These are phyloP conservation scores for Cercospora canescens DNA, from an alignment of 2,329 filamentous ascomycete species.

Conservation along the genomic window DNA sequence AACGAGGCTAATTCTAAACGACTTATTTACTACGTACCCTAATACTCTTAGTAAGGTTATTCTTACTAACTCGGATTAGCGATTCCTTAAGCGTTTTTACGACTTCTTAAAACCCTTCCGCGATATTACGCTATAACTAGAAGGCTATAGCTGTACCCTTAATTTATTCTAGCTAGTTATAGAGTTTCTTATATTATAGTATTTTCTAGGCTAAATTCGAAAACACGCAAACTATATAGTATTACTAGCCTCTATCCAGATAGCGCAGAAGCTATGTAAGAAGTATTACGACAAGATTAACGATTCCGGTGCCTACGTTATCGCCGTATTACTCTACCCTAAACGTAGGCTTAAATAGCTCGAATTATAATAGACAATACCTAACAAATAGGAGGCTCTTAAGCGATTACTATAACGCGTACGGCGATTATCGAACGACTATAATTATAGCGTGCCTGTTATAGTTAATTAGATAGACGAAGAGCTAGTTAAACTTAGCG, in stretches of 20 bases:
- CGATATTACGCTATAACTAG: not conserved
- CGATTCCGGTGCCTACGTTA: not conserved
- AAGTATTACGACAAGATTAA: not conserved
- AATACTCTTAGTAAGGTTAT: no score
- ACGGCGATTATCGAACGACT: no score
- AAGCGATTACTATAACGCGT: no score
- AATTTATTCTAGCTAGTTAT: not conserved
- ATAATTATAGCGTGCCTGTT: no score
- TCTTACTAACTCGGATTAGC: no score
- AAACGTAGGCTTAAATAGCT: not conserved
- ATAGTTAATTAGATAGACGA: no score
- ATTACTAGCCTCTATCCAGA: not conserved
- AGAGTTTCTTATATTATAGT: not conserved
- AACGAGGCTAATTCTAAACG: not conserved
- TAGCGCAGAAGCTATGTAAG: not conserved
- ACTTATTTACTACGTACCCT: no score
- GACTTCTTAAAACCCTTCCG: not conserved
- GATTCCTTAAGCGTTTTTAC: not conserved
- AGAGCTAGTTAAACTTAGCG: no score
- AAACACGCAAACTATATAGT: not conserved
- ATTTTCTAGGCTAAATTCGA: not conserved
- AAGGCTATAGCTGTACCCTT: not conserved
- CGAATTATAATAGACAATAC: no score
- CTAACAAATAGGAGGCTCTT: no score
- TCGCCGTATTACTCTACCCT: not conserved